These are phyloP conservation scores for Lactarius quietus DNA, from an alignment of 768 basidiomycete species.

Conservation along the genomic window DNA sequence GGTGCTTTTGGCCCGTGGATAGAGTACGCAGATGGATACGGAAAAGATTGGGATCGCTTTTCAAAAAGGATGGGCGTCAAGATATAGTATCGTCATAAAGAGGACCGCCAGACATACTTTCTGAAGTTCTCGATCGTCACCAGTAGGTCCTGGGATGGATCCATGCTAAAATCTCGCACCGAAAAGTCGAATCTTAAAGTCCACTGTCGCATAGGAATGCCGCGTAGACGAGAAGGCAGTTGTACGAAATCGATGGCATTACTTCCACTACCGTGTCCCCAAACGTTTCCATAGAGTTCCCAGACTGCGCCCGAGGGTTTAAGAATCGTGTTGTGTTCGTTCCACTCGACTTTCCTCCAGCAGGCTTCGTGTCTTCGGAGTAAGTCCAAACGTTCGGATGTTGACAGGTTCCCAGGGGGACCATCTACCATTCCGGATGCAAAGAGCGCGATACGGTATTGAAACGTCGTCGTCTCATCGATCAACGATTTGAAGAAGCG, in stretches of 20 bases:
- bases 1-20: conserved; percentile 18
- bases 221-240: conserved; percentile 23
- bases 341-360: conserved; percentile 23
- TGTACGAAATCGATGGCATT: conserved; percentile 11
- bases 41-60: conserved; percentile 6
- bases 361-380: conserved; percentile 15
- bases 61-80: not conserved
- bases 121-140: conserved; percentile 25
- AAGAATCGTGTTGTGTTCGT: not conserved
- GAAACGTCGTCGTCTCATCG: conserved; percentile 13
- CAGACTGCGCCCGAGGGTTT: conserved; percentile 4
- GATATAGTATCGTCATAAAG: not conserved
- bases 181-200: conserved; percentile 9
- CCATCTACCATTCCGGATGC: conserved; percentile 20
- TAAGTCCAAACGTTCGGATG: conserved; percentile 7
- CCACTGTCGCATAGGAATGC: conserved; percentile 22
- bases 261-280: conserved; percentile 12
- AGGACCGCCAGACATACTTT: conserved; percentile 30
- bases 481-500: conserved; percentile 15
- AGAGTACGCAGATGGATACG: conserved; percentile 13
- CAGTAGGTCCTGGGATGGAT: conserved; percentile 25
- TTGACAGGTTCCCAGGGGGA: not conserved
- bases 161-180: conserved; percentile 24
- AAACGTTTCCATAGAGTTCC: conserved; percentile 26
- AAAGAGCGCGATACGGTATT: conserved; percentile 18